phyloP scores from a whole-genome alignment of 164 flowering plant genomes.

The Amborella trichopoda region DNA sequence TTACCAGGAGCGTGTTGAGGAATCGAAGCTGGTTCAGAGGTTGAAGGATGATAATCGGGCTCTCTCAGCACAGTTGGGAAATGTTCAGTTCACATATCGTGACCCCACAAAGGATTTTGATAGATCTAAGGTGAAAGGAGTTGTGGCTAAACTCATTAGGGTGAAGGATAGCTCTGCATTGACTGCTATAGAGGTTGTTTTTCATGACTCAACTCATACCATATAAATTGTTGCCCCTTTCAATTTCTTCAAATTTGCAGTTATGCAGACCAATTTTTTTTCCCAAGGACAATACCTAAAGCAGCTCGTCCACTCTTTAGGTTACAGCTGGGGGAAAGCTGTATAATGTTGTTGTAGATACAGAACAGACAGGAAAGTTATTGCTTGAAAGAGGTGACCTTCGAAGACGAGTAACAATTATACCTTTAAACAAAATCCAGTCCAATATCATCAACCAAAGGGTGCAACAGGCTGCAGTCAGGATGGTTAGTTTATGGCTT shows the following conservation, averaged over 20 bases:
- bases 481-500: constrained; percentile 40
- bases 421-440: constrained; percentile 88
- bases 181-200: constrained; percentile 83
- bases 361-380: constrained; percentile 83
- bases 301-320: too few species aligned
- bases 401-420: constrained; percentile 81
- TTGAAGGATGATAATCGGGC: constrained; percentile 57
- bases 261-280: too few species aligned
- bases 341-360: constrained; percentile 90
- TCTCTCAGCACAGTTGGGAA: constrained; percentile 55
- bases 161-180: constrained; percentile 75
- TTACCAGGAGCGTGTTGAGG: constrained; percentile 57
- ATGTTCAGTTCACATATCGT: constrained; percentile 63
- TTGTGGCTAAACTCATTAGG: constrained; percentile 83
- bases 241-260: background rate
- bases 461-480: constrained; percentile 59
- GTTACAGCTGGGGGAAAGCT: constrained; percentile 95
- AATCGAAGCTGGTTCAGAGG: constrained; percentile 58
- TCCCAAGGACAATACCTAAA: too few species aligned
- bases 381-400: constrained; percentile 81
- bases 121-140: constrained; percentile 93
- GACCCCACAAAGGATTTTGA: constrained; percentile 77
- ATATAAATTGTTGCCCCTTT: background rate
- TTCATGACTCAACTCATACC: background rate
- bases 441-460: constrained; percentile 34